phyloP scores from a whole-genome alignment of 108 stramenopile genomes.

The Skeletonema marinoi region DNA sequence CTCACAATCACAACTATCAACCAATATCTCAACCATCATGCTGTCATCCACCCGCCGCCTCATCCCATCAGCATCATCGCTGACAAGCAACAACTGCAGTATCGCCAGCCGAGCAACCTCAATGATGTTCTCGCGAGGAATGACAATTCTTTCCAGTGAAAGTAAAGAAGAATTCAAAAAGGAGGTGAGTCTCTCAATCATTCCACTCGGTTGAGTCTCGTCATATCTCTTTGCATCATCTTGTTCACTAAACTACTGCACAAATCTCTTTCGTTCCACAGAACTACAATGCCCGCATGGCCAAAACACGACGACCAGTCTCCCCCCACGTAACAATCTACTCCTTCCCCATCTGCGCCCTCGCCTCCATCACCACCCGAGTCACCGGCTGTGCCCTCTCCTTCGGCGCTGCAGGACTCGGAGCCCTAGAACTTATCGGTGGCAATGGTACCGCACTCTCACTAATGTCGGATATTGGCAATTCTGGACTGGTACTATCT shows the following conservation, averaged over 20 bases:
- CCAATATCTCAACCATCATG: background rate
- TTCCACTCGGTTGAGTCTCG: background rate
- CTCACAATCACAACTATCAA: too few species aligned
- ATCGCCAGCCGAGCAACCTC: slow-evolving; percentile 1
- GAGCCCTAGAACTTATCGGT: slow-evolving; percentile 72
- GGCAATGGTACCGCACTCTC: slow-evolving; percentile 70
- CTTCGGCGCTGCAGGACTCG: slow-evolving; percentile 84
- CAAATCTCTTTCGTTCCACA: background rate
- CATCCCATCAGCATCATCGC: background rate
- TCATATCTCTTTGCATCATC: too few species aligned
- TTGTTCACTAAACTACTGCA: too few species aligned
- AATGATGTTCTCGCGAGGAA: slow-evolving; percentile 32
- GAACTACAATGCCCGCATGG: slow-evolving; percentile 84
- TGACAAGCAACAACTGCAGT: background rate
- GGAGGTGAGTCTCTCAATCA: slow-evolving; percentile 45
- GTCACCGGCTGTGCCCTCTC: slow-evolving; percentile 88
- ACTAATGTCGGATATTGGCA: slow-evolving; percentile 79
- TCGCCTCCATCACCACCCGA: slow-evolving; percentile 92
- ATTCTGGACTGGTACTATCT: slow-evolving; percentile 55
- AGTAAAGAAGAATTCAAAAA: slow-evolving; percentile 87
- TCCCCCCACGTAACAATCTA: slow-evolving; percentile 97
- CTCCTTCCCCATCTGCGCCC: slow-evolving; percentile 86
- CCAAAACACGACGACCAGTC: slow-evolving; percentile 88
- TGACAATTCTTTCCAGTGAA: slow-evolving; percentile 84
- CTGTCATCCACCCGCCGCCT: background rate